Percentiles rank a stretch among this genome's conserved stretches.
These are phyloP conservation scores for Sclerotinia trifoliorum DNA, from an alignment of 2,329 filamentous ascomycete genomes.

Conservation along the genomic window DNA sequence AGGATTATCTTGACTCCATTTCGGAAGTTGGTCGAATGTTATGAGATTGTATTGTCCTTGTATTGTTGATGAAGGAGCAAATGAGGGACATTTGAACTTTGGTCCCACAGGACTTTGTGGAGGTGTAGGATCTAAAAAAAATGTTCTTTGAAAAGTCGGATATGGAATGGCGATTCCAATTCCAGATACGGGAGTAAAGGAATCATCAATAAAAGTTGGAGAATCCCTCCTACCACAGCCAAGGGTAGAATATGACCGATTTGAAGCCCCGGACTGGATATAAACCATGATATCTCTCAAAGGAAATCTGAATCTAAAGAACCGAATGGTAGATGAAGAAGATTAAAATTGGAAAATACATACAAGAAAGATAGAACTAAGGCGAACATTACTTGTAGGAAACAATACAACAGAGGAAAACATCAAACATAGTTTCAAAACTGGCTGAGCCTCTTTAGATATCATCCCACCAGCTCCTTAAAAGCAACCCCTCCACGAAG, in stretches of 20 bases:
- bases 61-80: neutral
- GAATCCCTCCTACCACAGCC: conserved; percentile 10
- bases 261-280: conserved; percentile 3
- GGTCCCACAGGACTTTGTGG: conserved; percentile 9
- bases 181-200: conserved; percentile 9
- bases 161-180: conserved; percentile 11
- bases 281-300: conserved; percentile 17
- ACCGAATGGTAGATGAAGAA: neutral
- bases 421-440: neutral
- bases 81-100: conserved; percentile 8
- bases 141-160: conserved; percentile 11
- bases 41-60: neutral
- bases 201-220: conserved; percentile 8
- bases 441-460: conserved; percentile 14
- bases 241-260: conserved; percentile 13
- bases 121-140: conserved; percentile 17
- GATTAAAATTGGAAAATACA: neutral
- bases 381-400: neutral
- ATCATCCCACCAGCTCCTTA: conserved; percentile 3
- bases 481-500: conserved; percentile 9
- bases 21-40: conserved; percentile 41
- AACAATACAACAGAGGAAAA: neutral
- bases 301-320: conserved; percentile 1
- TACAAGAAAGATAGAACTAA: neutral
- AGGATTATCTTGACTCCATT: conserved; percentile 46